A percentile compares a stretch with the other conserved stretches of the same genome.
Evolutionary conservation across 1,139 yeast species (phyloP).

Genomic region (Yamadazyma diddensiae): DNA sequence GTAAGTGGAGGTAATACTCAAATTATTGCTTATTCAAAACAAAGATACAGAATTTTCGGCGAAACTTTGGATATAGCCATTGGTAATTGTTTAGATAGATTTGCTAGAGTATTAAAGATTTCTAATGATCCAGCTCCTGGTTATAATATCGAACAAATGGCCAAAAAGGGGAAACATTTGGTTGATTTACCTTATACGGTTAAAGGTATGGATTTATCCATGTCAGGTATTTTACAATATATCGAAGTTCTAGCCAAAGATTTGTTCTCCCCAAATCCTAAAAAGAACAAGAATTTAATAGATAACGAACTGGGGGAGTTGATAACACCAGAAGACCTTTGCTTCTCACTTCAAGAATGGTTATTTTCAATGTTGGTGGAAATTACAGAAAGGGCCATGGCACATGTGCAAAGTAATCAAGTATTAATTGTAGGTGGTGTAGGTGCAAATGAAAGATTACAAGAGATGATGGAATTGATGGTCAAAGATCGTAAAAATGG

Average conservation of each 20-base stretch:
- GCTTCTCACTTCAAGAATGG: conserved; percentile 90
- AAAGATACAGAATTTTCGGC: conserved; percentile 91
- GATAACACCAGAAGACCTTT: conserved; percentile 81
- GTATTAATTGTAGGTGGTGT: conserved; percentile 97
- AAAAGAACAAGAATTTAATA: conserved; percentile 46
- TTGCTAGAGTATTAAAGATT: conserved; percentile 85
- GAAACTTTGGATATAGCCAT: conserved; percentile 96
- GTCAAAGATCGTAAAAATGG: conserved; percentile 82
- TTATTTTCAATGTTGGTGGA: conserved; percentile 95
- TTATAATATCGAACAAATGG: conserved; percentile 92
- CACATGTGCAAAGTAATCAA: conserved; percentile 87
- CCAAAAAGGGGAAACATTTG: conserved; percentile 66
- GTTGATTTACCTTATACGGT: conserved; percentile 90
- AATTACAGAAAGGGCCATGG: conserved; percentile 97
- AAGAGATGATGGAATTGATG: conserved; percentile 95
- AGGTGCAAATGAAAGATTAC: conserved; percentile 88
- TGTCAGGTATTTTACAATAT: conserved; percentile 91
- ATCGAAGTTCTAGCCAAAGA: conserved; percentile 80
- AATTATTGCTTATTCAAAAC: conserved; percentile 93
- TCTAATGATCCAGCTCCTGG: conserved; percentile 98
- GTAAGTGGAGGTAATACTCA: conserved; percentile 99
- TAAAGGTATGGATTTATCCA: conserved; percentile 96
- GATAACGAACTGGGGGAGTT: conserved; percentile 52
- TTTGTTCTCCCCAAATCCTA: conserved; percentile 46
- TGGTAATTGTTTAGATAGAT: conserved; percentile 93